Conservation (phyloP, 2,329 filamentous ascomycete species). For the Mollisia scopiformis region DNA sequence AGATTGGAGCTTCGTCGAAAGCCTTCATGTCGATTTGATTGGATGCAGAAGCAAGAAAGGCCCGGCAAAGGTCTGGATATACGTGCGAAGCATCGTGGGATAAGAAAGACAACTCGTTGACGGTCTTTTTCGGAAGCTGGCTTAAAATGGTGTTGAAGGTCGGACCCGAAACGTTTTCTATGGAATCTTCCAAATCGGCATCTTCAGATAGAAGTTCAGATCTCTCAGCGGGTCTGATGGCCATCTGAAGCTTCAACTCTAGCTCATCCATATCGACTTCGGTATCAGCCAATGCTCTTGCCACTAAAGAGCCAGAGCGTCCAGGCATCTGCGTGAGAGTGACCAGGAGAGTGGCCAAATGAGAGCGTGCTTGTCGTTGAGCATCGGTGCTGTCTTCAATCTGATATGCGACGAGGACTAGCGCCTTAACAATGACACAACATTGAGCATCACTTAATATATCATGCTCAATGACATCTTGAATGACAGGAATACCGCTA, state of each 20-base stretch:
- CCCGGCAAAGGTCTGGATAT: slow-evolving; percentile 60
- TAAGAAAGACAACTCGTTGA: slow-evolving; percentile 54
- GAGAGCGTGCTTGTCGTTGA: slow-evolving; percentile 60
- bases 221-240: slow-evolving; percentile 61
- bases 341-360: slow-evolving; percentile 69
- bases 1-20: slow-evolving; percentile 53
- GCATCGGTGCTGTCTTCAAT: slow-evolving; percentile 57
- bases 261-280: slow-evolving; percentile 74
- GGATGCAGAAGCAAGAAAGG: slow-evolving; percentile 58
- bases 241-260: slow-evolving; percentile 74
- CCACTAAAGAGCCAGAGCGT: slow-evolving; percentile 64
- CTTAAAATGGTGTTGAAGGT: slow-evolving; percentile 29
- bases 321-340: slow-evolving; percentile 63
- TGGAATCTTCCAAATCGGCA: slow-evolving; percentile 50
- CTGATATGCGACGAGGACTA: slow-evolving; percentile 63
- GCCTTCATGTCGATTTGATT: slow-evolving; percentile 41
- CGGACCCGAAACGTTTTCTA: slow-evolving; percentile 33
- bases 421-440: slow-evolving; percentile 65
- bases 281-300: slow-evolving; percentile 66
- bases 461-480: slow-evolving; percentile 60
- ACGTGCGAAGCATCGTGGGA: slow-evolving; percentile 51
- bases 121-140: slow-evolving; percentile 37
- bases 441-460: slow-evolving; percentile 66
- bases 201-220: slow-evolving; percentile 54
- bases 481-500: slow-evolving; percentile 60